Evolutionary conservation across 345 rosid species (phyloP), one percentile per base, ranked within the genome.

Genomic region (Sisymbrium irio): DNA sequence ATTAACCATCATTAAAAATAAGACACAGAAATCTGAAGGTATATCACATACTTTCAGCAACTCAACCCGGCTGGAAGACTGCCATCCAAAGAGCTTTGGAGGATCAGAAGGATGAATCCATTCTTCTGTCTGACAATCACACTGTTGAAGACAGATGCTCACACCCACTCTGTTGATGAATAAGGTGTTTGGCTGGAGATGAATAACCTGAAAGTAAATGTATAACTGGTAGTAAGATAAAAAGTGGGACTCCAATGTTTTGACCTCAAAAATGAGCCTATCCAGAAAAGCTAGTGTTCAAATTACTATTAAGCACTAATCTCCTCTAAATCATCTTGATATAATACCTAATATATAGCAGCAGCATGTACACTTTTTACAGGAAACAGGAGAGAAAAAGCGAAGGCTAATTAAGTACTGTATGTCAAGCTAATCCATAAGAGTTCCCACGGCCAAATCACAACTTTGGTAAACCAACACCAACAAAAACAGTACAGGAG

Each of bases 61-160:
- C 86, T 95, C 97, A 67, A 72, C 82, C 54, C 79, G 77, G 65
- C 86, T 69, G 79, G 86, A 84, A 78, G 88, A 84, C 69, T 85
- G 87, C 98, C 99, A 95, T 61, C 86, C 41, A 71, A 92, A 84
- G 65, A 69, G 83, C 80, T 90, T 88, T 50, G 99, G 97, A 79
- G 90, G 86, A 83, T 92, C 97, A 63, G 86, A 81, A 25, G 97
- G 93, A 87, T 82, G 85, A 80, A 95, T 83, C 93, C 97, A 86
- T 74, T 88, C 91, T 72, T 82, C 84, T 47, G 77, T 73, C 71
- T 81, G 91, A 60, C 93, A 87, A 80, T 86, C 91, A 62, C 96
- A 90, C 79, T 95, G 99, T 80, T 85, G 97, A 67, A 95, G 63
- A 83, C 91, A 90, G 80, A 95, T 61, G 65, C 89, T 85, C 50